Evolutionary conservation across 805 yeast species (phyloP), one percentile per base, ranked within the genome.

Genomic region (Yarrowia osloensis): DNA sequence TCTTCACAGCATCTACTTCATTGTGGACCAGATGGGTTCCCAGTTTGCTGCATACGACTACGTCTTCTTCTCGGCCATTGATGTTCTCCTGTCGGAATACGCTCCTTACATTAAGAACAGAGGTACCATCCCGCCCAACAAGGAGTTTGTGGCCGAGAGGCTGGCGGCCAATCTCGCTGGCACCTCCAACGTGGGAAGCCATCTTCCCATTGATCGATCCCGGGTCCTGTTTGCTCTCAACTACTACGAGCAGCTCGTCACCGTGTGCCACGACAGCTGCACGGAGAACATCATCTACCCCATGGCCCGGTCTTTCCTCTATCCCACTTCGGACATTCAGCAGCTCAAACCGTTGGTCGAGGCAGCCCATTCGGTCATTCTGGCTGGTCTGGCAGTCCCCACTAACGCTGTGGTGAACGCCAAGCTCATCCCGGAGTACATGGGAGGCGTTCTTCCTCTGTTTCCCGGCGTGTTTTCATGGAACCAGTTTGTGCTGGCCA

Each of bases 291-390:
- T 71, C 17, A 71, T 78, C 40, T 67, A 73, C 15, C 80, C 79
- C 8, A 69, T 77, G 37, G 72, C 76, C 2, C 54, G 68, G 21
- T 22, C 67, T 37, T 57, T 70, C 65, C 39, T 72, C 71, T 63
- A 42, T 9, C 73, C 73, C 8, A 66, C 68, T 5, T 44, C 46
- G 2, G 70, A 63, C 28, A 13, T 26, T 19, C 47, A 61, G n/a
- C 24, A 67, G 24, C 62, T 55, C 57, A 72, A 76, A 29, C 74
- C 77, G 1, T 70, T 85, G 5, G 75, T 86, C 12, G 94, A 89
- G 72, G 84, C 88, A 0, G 80, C 86, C 0, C 94, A 89, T 73
- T 86, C 91, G 0, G 88, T 87, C 0, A 77, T 82, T 73, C 72
- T 85, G 29, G 74, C 80, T 4, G 77, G 78, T 21, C 69, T 75